A percentile compares a stretch with the other conserved stretches of the same genome.
Evolutionary conservation across 2,329 filamentous ascomycete genomes (phyloP).

Genomic region (Xylariales sp.): DNA sequence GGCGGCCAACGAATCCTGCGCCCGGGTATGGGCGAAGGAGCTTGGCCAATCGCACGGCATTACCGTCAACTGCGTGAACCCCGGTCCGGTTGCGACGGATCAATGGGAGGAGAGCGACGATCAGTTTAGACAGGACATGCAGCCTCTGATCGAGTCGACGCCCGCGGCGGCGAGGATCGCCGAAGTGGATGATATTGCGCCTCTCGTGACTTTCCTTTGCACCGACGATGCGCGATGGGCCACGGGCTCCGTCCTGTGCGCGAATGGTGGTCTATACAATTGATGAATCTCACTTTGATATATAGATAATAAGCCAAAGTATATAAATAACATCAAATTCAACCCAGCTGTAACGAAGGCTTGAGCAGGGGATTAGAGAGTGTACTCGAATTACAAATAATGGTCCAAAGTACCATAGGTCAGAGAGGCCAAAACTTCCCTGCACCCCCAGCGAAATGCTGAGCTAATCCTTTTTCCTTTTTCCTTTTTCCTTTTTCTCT

Average conservation of each 20-base stretch:
- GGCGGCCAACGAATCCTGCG: constrained; percentile 6
- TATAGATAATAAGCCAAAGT: too few relatives aligned
- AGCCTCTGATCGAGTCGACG: not conserved
- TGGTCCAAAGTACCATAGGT: too few relatives aligned
- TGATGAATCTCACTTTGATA: not conserved
- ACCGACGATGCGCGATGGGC: constrained; percentile 13
- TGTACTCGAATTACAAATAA: too few relatives aligned
- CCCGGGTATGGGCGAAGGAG: constrained; percentile 16
- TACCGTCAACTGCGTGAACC: constrained; percentile 19
- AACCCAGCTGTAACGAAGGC: too few relatives aligned
- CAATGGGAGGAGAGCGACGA: constrained; percentile 11
- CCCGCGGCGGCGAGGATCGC: constrained; percentile 12
- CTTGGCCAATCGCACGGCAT: constrained; percentile 15
- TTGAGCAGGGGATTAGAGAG: too few relatives aligned
- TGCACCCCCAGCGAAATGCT: too few relatives aligned
- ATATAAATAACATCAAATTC: too few relatives aligned
- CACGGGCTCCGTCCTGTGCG: constrained; percentile 5
- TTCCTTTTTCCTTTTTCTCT: too few relatives aligned
- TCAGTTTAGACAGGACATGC: constrained; percentile 10
- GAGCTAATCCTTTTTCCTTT: too few relatives aligned
- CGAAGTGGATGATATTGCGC: constrained; percentile 15
- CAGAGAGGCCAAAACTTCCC: too few relatives aligned
- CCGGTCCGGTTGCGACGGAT: constrained; percentile 16
- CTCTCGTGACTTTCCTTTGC: constrained; percentile 14
- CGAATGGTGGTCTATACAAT: constrained; percentile 17